A percentile compares a stretch with the other conserved stretches of the same genome.
Evolutionary conservation across 768 basidiomycete species (phyloP).

Genomic region (Naganishia vishniacii): DNA sequence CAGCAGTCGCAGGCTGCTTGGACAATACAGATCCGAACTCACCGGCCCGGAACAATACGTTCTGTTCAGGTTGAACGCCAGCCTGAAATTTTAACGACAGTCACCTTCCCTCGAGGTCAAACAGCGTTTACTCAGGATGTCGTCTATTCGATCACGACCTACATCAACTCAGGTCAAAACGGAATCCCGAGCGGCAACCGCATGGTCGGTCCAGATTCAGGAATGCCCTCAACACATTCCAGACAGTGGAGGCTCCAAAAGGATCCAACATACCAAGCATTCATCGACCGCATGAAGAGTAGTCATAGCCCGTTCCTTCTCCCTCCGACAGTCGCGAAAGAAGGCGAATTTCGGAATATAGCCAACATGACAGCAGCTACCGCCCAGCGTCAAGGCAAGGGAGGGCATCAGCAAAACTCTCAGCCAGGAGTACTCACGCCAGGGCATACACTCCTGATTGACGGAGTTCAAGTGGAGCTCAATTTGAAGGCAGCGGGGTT

Average conservation of each 20-base stretch:
- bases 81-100: constrained; percentile 9
- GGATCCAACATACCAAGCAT: constrained; percentile 6
- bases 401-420: background rate
- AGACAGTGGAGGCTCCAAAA: constrained; percentile 2
- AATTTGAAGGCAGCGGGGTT: constrained; percentile 10
- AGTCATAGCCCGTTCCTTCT: constrained; percentile 10
- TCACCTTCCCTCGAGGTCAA: background rate
- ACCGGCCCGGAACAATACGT: background rate
- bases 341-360: constrained; percentile 15
- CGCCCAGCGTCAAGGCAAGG: background rate
- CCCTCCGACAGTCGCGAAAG: background rate
- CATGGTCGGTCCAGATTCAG: background rate
- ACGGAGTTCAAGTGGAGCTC: constrained; percentile 13
- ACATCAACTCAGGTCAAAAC: background rate
- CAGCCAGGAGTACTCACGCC: constrained; percentile 8
- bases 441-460: constrained; percentile 7
- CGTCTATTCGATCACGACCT: constrained; percentile 15
- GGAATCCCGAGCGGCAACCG: background rate
- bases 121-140: constrained; percentile 4
- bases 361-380: constrained; percentile 17
- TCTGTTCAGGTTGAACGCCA: background rate
- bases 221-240: background rate
- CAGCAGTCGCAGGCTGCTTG: constrained; percentile 7
- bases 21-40: constrained; percentile 1
- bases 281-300: constrained; percentile 7